Evolutionary conservation across 192 early-diverging fungal species (phyloP), one percentile per base, ranked within the genome.

Genomic region (Diversispora eburnea): DNA sequence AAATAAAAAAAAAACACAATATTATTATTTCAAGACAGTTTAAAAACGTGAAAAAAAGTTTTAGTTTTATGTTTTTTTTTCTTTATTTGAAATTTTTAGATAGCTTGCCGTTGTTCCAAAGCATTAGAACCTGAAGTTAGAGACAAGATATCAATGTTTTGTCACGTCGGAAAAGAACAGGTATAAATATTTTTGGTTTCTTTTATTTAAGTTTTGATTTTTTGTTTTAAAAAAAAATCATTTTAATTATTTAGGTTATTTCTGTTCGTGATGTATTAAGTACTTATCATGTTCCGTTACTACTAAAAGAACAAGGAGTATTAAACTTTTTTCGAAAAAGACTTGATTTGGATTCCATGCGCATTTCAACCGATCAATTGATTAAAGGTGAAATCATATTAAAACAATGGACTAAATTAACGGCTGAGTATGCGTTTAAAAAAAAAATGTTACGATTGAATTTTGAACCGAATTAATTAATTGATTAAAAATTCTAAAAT

Each of bases 131-230:
- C 87, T 5, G 91, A 90, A 67, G 93, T 98, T 77, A 85, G 87
- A 60, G 81, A 84, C 76, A 99, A 99, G 85, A 95, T 99, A 72
- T 90, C 94, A 83, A 97, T 98, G 95, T 99, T 97, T 88, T 98
- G 96, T 77, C 98, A 98, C 79, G 98, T 99, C n/a, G 87, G 88
- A 63, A 89, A 90, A 75, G 87, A 95, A 67, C 91, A 92, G 78
- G 94, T 97, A 57, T 47, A 56, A 17, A 43, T 43, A 20, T 20
- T 5, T 60, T 41, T 25, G 6, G 0, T 64, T 17, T 51, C 3
- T 51, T 8, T 54, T 54, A 54, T 10, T 17, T 17, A 54, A 10
- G 3, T 49, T 10, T 54, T 54, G 12, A 4, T 54, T 13, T 4
- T 54, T 13, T 54, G 9, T 15, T 62, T 13, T 25, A 10, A 42